These are phyloP conservation scores for Pisolithus microcarpus DNA, from an alignment of 768 basidiomycete genomes.

Conservation along the genomic window DNA sequence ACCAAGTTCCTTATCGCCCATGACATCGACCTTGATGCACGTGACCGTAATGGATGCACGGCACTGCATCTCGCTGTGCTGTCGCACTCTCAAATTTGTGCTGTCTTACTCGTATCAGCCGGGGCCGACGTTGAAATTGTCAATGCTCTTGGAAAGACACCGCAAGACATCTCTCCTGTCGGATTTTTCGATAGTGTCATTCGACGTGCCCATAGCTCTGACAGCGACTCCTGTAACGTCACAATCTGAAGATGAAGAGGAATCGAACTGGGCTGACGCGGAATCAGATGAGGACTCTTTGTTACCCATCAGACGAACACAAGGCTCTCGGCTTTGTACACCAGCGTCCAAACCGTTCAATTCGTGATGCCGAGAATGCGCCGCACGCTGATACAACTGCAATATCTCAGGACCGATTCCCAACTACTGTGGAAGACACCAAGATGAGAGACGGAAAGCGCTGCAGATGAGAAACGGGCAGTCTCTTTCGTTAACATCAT, in stretches of 20 bases:
- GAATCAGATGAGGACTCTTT: conserved; percentile 58
- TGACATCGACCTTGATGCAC: conserved; percentile 70
- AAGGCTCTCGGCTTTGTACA: conserved; percentile 29
- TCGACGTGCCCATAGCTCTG: conserved; percentile 8
- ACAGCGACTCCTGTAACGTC: conserved; percentile 20
- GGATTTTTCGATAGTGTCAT: conserved; percentile 38
- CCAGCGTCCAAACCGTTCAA: conserved; percentile 14
- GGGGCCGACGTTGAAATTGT: conserved; percentile 79
- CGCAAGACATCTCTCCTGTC: conserved; percentile 49
- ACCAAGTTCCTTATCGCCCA: conserved; percentile 64
- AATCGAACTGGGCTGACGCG: conserved; percentile 61
- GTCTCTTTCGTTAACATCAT: conserved; percentile 62
- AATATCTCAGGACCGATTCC: conserved; percentile 1
- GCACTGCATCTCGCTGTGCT: conserved; percentile 83
- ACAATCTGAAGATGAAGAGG: conserved; percentile 37
- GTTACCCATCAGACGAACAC: conserved; percentile 22
- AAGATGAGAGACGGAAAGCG: conserved; percentile 12
- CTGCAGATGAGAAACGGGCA: conserved; percentile 31
- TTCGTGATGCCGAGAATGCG: conserved; percentile 14
- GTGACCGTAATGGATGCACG: conserved; percentile 88
- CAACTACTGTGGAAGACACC: conserved; percentile 12
- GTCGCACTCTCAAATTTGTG: conserved; percentile 54
- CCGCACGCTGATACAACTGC: neutral
- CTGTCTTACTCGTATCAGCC: conserved; percentile 59
- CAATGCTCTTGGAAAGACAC: conserved; percentile 60